Base-by-base conservation (phyloP, 1,139 yeast genomes). In the Hansenula sp. region DNA sequence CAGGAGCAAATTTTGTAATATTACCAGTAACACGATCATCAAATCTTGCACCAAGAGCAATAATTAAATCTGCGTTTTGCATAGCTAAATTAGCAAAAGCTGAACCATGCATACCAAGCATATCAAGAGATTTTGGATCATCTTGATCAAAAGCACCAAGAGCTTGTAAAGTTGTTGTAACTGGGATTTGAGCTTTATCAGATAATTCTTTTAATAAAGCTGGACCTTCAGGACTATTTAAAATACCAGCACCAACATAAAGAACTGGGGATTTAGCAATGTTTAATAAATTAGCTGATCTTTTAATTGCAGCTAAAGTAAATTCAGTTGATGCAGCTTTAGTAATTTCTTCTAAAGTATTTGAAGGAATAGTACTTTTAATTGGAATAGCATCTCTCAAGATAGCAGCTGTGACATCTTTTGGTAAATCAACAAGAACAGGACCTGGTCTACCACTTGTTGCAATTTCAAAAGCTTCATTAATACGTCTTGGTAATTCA, bases 101-200 rank as follows among this genome's bases (percentile, higher is more conserved):
- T 47, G 82, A 76, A 51, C 98, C 98, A 66, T 92, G 98, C 98
- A 92, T 92, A 57, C 98, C 98, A 53, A 92, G 76, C 94, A 92
- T 87, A 65, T 90, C 96, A 51, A 92, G 69, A 25, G 97, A 82
- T 66, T 89, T 89, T 51, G 83, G 81, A 66, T 90, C 96, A 48
- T 76, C 78, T 69, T 92, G 97, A 65, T 92, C 96, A 59, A 83
- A 92, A 9, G 95, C 86, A 51, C 98, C 98, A 51, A 92, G 75
- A 41, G 87, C 97, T 66, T 90, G 97, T 46, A 92, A 65, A 41
- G 97, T 85, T 18, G 97, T 92, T 37, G 97, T 92, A 43, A 92
- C 98, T 32, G 98, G 98, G 48, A 92, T 90, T 57, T 76, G 73
- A 27, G 96, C 96, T 68, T 85, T 85, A 47, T 89, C 96, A 50